Base-by-base conservation (phyloP, 257 asterid genomes). In the Nicotiana undulata region DNA sequence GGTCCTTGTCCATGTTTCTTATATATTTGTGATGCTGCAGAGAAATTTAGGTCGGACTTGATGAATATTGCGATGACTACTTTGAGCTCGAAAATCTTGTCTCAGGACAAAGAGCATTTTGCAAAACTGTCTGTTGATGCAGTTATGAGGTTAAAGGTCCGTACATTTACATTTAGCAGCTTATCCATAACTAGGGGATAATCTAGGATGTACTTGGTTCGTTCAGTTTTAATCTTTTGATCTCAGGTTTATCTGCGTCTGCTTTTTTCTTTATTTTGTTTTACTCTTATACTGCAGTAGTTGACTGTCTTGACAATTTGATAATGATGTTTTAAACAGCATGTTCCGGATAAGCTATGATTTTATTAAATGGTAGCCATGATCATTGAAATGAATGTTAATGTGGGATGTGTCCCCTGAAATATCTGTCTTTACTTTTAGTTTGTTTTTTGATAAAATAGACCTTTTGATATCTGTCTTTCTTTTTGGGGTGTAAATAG, bases 51-150 rank as follows among this genome's bases (percentile, higher is more conserved):
- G 68, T 80, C 78, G 0, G 98, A 94, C 85, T 81, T 94, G 82
- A 84, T 94, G 95, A 92, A 90, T 88, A 92, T 94, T 66, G 97
- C 97, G 40, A 91, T 82, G 97, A 94, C 97, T 82, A 94, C 98
- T 55, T 85, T 94, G 90, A 94, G 98, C 76, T 92, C 97, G 82
- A 94, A 94, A 83, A 92, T 94, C 84, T 88, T 92, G 79, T 91
- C 98, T 65, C 98, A 92, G 85, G 97, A 94, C 86, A 92, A 92
- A 85, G 97, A 89, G 78, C 95, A 91, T 86, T 94, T 94, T 89
- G 95, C 93, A 8, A 85, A 85, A 85, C 88, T 94, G 34, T 95
- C 94, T 52, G 95, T 91, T 75, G 98, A 92, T 85, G 98, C 98
- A 6, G 97, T 92, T 75, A 89, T 91, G 97, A 84, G 97, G 85